Evolutionary conservation across 495 filamentous ascomycete genomes (phyloP).

Genomic region (Penicillium samsonianum): DNA sequence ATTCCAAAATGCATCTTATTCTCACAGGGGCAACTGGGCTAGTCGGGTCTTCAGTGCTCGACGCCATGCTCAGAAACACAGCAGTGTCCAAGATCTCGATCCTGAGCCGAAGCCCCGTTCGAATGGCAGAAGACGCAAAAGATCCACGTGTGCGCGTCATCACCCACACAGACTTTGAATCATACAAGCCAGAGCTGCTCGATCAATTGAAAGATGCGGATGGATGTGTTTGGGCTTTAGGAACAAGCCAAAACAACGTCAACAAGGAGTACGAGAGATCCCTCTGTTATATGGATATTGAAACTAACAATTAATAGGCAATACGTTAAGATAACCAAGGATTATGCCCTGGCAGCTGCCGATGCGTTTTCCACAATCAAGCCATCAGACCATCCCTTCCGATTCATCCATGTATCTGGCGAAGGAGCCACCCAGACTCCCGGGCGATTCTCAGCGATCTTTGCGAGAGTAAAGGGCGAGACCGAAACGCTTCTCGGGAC

Average conservation of each 20-base stretch:
- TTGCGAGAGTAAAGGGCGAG: slow-evolving; percentile 63
- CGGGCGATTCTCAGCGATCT: slow-evolving; percentile 53
- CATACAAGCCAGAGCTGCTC: slow-evolving; percentile 56
- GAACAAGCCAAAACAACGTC: slow-evolving; percentile 60
- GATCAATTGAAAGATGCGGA: slow-evolving; percentile 61
- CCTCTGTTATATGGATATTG: not conserved
- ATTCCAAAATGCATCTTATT: slow-evolving; percentile 63
- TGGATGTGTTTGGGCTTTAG: slow-evolving; percentile 72
- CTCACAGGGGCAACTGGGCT: slow-evolving; percentile 76
- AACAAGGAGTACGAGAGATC: slow-evolving; percentile 53
- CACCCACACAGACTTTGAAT: slow-evolving; percentile 63
- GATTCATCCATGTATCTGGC: slow-evolving; percentile 71
- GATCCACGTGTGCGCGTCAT: slow-evolving; percentile 59
- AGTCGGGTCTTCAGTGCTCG: slow-evolving; percentile 64
- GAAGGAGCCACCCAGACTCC: slow-evolving; percentile 52
- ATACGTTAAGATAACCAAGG: slow-evolving; percentile 66
- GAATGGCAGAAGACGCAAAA: slow-evolving; percentile 60
- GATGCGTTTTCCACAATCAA: slow-evolving; percentile 57
- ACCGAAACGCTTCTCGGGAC: slow-evolving; percentile 55
- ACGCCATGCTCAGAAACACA: slow-evolving; percentile 60
- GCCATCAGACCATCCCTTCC: slow-evolving; percentile 46
- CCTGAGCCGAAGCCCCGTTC: slow-evolving; percentile 63
- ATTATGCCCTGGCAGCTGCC: slow-evolving; percentile 62
- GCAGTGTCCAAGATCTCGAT: slow-evolving; percentile 64
- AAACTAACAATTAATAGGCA: slow-evolving; percentile 45